These are phyloP conservation scores for Euphorbia corollata DNA, from an alignment of 441 rosid species.

Conservation along the genomic window DNA sequence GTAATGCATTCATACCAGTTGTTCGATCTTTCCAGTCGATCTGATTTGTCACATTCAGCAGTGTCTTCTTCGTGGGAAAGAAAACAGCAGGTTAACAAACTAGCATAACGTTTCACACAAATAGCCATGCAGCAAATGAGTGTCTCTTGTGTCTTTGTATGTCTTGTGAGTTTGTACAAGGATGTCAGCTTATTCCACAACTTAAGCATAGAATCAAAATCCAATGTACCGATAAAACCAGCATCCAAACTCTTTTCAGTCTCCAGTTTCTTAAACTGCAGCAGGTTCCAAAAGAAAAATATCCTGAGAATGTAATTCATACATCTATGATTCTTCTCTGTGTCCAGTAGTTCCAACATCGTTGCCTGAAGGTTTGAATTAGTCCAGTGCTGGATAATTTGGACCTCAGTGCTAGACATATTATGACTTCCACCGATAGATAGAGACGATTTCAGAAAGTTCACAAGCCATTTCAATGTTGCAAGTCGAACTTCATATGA, in stretches of 20 bases:
- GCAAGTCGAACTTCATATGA: slow-evolving; percentile 86
- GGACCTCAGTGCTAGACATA: slow-evolving; percentile 31
- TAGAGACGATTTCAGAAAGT: slow-evolving; percentile 48
- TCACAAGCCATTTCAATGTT: slow-evolving; percentile 79
- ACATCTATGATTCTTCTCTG: slow-evolving; percentile 70
- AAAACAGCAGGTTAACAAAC: slow-evolving; percentile 31
- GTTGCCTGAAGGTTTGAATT: slow-evolving; percentile 54
- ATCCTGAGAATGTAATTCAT: slow-evolving; percentile 62
- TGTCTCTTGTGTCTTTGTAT: slow-evolving; percentile 51
- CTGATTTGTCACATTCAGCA: slow-evolving; percentile 22
- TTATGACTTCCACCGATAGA: slow-evolving; percentile 26
- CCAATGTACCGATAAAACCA: slow-evolving; percentile 52
- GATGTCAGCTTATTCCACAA: slow-evolving; percentile 63
- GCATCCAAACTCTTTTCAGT: slow-evolving; percentile 24
- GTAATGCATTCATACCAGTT: slow-evolving; percentile 41
- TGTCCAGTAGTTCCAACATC: slow-evolving; percentile 49
- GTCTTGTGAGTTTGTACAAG: slow-evolving; percentile 51
- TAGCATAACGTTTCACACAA: slow-evolving; percentile 52
- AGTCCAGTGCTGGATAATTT: slow-evolving; percentile 54
- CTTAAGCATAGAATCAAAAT: slow-evolving; percentile 44
- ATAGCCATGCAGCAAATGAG: slow-evolving; percentile 83
- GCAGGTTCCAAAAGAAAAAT: slow-evolving; percentile 73
- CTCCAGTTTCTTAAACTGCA: slow-evolving; percentile 42
- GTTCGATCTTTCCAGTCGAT: slow-evolving; percentile 25
- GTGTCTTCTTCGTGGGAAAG: slow-evolving; percentile 25